A percentile compares a stretch with the other conserved stretches of the same genome.
Conservation (phyloP, 352 stramenopile species). For the Phytopythium cucurbitacearum region DNA sequence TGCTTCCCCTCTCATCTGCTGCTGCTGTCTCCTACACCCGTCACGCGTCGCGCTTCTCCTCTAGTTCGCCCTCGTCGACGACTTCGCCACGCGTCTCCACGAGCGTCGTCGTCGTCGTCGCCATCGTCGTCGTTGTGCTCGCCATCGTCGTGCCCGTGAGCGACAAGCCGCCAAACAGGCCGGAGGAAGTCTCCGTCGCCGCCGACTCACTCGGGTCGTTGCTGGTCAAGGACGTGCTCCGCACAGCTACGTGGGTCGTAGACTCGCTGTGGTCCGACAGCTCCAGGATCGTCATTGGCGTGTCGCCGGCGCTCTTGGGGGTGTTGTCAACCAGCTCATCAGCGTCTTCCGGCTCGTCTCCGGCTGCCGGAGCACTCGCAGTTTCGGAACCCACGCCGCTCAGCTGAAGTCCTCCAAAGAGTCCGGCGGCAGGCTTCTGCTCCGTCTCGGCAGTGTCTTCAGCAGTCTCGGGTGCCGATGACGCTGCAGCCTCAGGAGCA, state of each 20-base stretch:
- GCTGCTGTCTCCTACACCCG: not conserved
- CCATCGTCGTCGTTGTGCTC: slow-evolving; percentile 9
- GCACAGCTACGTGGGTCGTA: not conserved
- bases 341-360: not conserved
- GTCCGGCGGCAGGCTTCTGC: not conserved
- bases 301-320: slow-evolving; percentile 16
- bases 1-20: not conserved
- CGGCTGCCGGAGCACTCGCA: not conserved
- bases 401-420: slow-evolving; percentile 9
- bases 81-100: not conserved
- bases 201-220: slow-evolving; percentile 6
- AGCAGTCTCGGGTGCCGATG: too few relatives aligned
- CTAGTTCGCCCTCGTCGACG: slow-evolving; percentile 5
- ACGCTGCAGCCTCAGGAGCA: not conserved
- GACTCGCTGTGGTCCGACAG: slow-evolving; percentile 29
- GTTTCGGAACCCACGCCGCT: not conserved
- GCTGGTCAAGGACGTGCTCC: not conserved
- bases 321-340: slow-evolving; percentile 2
- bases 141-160: slow-evolving; percentile 6
- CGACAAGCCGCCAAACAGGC: slow-evolving; percentile 3
- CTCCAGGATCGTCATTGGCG: slow-evolving; percentile 51
- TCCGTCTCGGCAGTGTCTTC: not conserved
- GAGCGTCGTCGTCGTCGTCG: slow-evolving; percentile 5
- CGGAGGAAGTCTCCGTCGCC: slow-evolving; percentile 1
- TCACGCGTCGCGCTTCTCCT: slow-evolving; percentile 3